Percentiles rank a stretch among this genome's conserved stretches.
These are phyloP conservation scores for Nakataea oryzae DNA, from an alignment of 2,329 filamentous ascomycete genomes.

Conservation along the genomic window DNA sequence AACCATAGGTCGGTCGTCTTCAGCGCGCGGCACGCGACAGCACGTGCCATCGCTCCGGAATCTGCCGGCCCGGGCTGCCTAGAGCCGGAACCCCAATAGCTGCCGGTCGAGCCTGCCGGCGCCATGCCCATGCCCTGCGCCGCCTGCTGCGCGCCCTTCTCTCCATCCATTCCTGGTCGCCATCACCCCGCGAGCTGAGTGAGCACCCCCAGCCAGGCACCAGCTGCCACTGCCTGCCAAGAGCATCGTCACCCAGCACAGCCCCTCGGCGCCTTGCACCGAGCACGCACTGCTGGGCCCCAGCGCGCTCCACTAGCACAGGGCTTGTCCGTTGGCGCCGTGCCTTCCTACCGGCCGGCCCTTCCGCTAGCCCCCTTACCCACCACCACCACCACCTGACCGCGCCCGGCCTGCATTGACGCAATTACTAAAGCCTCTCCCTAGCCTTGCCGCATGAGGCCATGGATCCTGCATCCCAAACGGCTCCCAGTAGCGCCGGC, in stretches of 20 bases:
- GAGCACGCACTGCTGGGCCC: not conserved
- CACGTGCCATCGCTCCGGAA: not conserved
- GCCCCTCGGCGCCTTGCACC: not conserved
- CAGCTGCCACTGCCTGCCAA: too few species aligned
- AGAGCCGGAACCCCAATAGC: not conserved
- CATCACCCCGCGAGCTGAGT: not conserved
- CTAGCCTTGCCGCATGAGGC: not conserved
- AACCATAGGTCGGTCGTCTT: too few species aligned
- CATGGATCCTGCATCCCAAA: not conserved
- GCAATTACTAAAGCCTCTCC: not conserved
- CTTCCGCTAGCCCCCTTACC: not conserved
- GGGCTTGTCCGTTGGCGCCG: not conserved
- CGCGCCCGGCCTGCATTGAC: not conserved
- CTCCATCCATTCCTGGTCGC: not conserved
- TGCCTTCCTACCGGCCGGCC: not conserved
- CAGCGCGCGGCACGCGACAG: not conserved
- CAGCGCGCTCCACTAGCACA: not conserved
- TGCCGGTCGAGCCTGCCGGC: not conserved
- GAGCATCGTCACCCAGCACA: not conserved
- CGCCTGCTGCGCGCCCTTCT: not conserved
- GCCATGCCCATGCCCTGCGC: not conserved
- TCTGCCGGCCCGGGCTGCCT: too few species aligned
- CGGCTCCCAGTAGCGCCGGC: not conserved
- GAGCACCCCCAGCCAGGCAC: not conserved
- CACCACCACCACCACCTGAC: not conserved